These are phyloP conservation scores for Asterochloris sp. DNA, from an alignment of 139 green algal species.

Conservation along the genomic window DNA sequence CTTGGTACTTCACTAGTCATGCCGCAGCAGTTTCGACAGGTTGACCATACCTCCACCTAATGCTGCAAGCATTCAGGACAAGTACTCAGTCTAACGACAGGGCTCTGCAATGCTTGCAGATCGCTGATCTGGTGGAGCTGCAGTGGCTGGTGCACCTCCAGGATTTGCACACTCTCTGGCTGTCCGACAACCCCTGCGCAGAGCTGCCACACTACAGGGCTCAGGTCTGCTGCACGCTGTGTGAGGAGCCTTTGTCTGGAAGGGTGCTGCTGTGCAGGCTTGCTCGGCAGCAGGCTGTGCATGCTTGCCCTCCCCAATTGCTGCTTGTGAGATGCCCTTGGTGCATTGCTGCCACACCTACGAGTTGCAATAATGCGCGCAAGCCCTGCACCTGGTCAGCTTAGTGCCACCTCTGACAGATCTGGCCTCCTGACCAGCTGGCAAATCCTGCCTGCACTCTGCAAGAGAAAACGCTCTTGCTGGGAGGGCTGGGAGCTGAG, in stretches of 20 bases:
- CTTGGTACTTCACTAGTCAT: not conserved
- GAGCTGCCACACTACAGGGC: conserved; percentile 41
- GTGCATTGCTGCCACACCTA: too few relatives aligned
- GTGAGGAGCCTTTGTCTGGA: too few relatives aligned
- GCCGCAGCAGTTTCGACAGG: not conserved
- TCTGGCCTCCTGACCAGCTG: too few relatives aligned
- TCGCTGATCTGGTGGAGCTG: conserved; percentile 45
- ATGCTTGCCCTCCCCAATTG: too few relatives aligned
- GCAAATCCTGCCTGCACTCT: not conserved
- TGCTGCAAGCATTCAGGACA: too few relatives aligned
- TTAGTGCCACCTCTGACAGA: too few relatives aligned
- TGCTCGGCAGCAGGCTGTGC: too few relatives aligned
- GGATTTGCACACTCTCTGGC: conserved; percentile 50
- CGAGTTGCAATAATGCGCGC: too few relatives aligned
- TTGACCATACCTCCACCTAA: not conserved
- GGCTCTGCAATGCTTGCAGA: not conserved
- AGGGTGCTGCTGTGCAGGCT: too few relatives aligned
- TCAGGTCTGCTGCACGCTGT: not conserved
- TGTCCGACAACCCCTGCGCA: conserved; percentile 66
- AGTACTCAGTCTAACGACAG: too few relatives aligned
- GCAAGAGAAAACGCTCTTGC: not conserved
- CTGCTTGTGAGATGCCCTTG: too few relatives aligned
- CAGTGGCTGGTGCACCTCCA: conserved; percentile 36
- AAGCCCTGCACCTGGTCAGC: too few relatives aligned
- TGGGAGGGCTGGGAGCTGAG: not conserved